These are phyloP conservation scores for Trametes cinnabarina DNA, from an alignment of 768 basidiomycete genomes.

Conservation along the genomic window DNA sequence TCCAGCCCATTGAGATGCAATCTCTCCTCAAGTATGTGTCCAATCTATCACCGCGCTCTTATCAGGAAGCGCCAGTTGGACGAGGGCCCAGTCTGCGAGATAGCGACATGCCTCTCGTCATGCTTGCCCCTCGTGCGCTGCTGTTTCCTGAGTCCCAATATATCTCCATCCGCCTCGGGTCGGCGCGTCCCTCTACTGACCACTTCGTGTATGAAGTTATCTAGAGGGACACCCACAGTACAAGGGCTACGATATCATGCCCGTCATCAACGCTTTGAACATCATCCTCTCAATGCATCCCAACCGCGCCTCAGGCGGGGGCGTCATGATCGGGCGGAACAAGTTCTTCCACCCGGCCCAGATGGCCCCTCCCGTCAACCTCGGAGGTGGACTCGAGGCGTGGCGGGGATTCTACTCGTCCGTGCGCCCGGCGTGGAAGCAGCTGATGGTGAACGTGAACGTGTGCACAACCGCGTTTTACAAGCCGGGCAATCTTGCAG, in stretches of 20 bases:
- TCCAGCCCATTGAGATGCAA: constrained; percentile 43
- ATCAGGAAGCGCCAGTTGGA: constrained; percentile 4
- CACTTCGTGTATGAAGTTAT: constrained; percentile 34
- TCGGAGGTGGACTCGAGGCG: constrained; percentile 54
- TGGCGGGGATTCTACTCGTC: constrained; percentile 54
- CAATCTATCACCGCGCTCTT: background rate
- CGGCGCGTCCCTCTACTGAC: constrained; percentile 12
- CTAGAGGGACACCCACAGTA: constrained; percentile 43
- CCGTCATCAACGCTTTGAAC: constrained; percentile 50
- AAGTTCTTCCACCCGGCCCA: constrained; percentile 49
- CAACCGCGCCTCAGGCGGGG: constrained; percentile 38
- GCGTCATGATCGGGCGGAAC: constrained; percentile 52
- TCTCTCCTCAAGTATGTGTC: constrained; percentile 38
- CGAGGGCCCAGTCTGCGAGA: constrained; percentile 17
- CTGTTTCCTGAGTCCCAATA: background rate
- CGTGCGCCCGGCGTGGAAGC: constrained; percentile 40
- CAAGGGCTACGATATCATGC: constrained; percentile 44
- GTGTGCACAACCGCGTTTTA: constrained; percentile 53
- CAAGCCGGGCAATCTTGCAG: constrained; percentile 42
- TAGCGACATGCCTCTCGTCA: constrained; percentile 7
- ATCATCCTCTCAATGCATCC: constrained; percentile 46
- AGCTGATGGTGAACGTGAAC: constrained; percentile 53
- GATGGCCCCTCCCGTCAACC: constrained; percentile 22
- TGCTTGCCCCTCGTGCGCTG: constrained; percentile 8
- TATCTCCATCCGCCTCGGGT: background rate